These are phyloP conservation scores for Aquanectria penicillioides DNA, from an alignment of 2,329 filamentous ascomycete species.

Conservation along the genomic window DNA sequence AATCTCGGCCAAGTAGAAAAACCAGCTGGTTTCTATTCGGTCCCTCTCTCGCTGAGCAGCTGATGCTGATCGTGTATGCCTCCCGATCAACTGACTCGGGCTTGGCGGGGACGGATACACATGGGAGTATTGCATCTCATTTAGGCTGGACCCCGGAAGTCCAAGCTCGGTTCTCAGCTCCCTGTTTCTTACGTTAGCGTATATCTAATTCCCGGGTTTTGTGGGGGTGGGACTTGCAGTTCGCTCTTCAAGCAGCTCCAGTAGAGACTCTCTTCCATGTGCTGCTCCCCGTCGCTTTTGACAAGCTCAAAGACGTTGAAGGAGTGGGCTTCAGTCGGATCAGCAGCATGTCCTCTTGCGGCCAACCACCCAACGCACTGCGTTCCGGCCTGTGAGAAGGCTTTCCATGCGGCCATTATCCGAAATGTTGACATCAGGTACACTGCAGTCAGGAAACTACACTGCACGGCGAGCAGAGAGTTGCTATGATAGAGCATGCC, in stretches of 20 bases:
- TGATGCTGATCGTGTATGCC: slow-evolving; percentile 16
- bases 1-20: slow-evolving; percentile 38
- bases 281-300: slow-evolving; percentile 7
- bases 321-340: background rate
- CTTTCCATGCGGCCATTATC: slow-evolving; percentile 35
- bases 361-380: slow-evolving; percentile 19
- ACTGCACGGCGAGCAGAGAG: slow-evolving; percentile 31
- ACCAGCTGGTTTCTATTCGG: slow-evolving; percentile 31
- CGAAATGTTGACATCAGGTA: slow-evolving; percentile 32
- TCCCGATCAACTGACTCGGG: slow-evolving; percentile 14
- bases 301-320: background rate
- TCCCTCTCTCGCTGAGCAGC: slow-evolving; percentile 15
- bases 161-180: slow-evolving; percentile 35
- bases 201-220: background rate
- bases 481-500: slow-evolving; percentile 35
- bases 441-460: slow-evolving; percentile 34
- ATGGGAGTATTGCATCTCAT: slow-evolving; percentile 32
- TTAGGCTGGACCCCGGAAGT: slow-evolving; percentile 31
- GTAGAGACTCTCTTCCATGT: slow-evolving; percentile 38
- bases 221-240: slow-evolving; percentile 22
- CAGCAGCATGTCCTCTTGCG: background rate
- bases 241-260: slow-evolving; percentile 41
- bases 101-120: slow-evolving; percentile 34
- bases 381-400: slow-evolving; percentile 29
- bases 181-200: slow-evolving; percentile 9